Evolutionary conservation across 202 grass and related monocot genomes (phyloP).

Genomic region (Zoysia matrella): DNA sequence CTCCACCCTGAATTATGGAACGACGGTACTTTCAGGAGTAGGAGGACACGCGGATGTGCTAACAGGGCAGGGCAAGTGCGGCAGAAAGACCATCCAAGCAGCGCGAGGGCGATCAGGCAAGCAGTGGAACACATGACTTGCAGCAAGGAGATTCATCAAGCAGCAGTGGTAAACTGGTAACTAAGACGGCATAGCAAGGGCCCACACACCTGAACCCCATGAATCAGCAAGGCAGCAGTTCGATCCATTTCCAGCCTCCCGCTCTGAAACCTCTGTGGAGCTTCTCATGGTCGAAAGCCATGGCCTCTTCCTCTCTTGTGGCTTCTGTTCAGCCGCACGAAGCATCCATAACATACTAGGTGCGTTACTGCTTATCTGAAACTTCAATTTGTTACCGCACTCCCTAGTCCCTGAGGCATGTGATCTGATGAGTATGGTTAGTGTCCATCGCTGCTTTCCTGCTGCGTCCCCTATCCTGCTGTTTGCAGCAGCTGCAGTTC

Average conservation of each 20-base stretch:
- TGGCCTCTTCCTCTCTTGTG: not conserved
- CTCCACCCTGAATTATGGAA: no score
- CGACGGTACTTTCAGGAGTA: not conserved
- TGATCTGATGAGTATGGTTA: not conserved
- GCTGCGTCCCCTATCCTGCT: not conserved
- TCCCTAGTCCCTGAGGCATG: not conserved
- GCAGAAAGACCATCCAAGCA: not conserved
- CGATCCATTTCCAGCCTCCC: not conserved
- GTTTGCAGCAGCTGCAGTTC: not conserved
- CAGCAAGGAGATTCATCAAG: not conserved
- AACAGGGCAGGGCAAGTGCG: not conserved
- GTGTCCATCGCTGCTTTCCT: not conserved
- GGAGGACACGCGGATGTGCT: not conserved
- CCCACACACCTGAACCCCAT: no score
- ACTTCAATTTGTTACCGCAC: no score
- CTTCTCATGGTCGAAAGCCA: conserved; percentile 5
- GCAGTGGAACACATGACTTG: not conserved
- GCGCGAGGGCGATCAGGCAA: not conserved
- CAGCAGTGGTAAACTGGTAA: not conserved
- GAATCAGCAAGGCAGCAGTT: not conserved
- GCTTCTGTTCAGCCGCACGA: not conserved
- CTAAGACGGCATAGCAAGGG: no score
- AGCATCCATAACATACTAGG: conserved; percentile 5
- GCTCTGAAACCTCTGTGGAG: not conserved
- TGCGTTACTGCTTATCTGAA: no score